Base-by-base conservation (phyloP, 371 early-diverging fungal genomes). In the Mortierella sp. region DNA sequence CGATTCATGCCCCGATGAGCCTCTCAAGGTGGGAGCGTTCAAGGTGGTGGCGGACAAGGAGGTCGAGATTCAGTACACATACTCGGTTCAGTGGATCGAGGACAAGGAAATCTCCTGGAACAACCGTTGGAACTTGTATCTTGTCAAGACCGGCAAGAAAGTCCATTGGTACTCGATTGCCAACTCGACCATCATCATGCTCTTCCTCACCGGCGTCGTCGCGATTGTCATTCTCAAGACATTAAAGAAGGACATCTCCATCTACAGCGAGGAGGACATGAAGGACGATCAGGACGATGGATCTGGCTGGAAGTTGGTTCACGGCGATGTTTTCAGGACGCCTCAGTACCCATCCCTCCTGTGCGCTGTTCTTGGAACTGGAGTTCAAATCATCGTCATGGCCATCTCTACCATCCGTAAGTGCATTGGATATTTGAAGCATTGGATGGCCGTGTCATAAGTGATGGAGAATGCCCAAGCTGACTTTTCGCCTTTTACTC, bases 231-330 rank as follows among this genome's bases (percentile, higher is more conserved):
- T 97, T 75, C 82, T 97, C 75, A 93, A 97, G 74, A 95, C 97
- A 44, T 90, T 98, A 46, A 96, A 95, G 91, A 95, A 95, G 82
- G 97, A 98, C 86, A 94, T 97, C 69, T 88, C 94, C 1, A 92
- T 95, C 28, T 95, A 95, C 89, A 96, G 93, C 79, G 93, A 93
- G 21, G 91, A 93, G 43, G 95, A 95, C 70, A 89, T 90, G 77
- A 86, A 93, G 90, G 97, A 97, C 53, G 97, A 95, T 72, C 95
- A 93, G 64, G 97, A 97, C 78, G 97, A 98, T 79, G 96, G 94
- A 5, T 93, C 95, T 86, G 96, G 96, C 24, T 97, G 98, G 98
- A 97, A 97, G 83, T 90, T 97, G 71, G 93, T 97, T n/a, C 98
- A 97, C 73, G 98, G 96, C 26, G 97, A 97, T 85, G 95, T 96